Evolutionary conservation across 78 protist species (phyloP).

Genomic region (Monocercomonoides exilis): DNA sequence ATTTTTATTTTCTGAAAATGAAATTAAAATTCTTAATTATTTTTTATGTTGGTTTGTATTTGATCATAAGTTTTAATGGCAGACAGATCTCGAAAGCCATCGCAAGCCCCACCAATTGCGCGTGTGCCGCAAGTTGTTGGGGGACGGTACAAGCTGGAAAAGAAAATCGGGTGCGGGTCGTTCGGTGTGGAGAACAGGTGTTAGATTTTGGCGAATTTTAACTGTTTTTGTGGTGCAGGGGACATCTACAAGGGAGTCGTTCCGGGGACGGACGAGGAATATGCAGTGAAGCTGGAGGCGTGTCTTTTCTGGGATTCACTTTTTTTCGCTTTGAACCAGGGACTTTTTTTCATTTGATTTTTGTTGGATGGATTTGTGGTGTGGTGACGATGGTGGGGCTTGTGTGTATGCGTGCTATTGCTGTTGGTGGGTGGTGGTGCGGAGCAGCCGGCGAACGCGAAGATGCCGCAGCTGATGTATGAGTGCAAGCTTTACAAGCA

Average conservation of each 20-base stretch:
- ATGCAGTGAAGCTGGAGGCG: neutral
- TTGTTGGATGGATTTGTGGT: too few species aligned
- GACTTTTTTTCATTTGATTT: too few species aligned
- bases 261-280: neutral
- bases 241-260: neutral
- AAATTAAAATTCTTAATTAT: too few species aligned
- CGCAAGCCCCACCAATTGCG: too few species aligned
- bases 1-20: too few species aligned
- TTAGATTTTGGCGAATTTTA: neutral
- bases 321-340: neutral
- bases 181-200: slow-evolving; percentile 16
- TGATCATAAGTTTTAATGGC: too few species aligned
- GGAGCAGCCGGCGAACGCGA: neutral
- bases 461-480: slow-evolving; percentile 33
- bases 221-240: neutral
- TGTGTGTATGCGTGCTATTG: too few species aligned
- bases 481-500: slow-evolving; percentile 31
- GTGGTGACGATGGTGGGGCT: too few species aligned
- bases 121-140: slow-evolving; percentile 8
- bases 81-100: too few species aligned
- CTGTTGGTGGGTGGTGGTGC: neutral
- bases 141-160: neutral
- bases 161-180: slow-evolving; percentile 21
- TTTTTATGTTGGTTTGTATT: too few species aligned
- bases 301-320: neutral